Evolutionary conservation across 352 stramenopile genomes (phyloP), one percentile per base, ranked within the genome.

Genomic region (Globisporangium cederbergense): DNA sequence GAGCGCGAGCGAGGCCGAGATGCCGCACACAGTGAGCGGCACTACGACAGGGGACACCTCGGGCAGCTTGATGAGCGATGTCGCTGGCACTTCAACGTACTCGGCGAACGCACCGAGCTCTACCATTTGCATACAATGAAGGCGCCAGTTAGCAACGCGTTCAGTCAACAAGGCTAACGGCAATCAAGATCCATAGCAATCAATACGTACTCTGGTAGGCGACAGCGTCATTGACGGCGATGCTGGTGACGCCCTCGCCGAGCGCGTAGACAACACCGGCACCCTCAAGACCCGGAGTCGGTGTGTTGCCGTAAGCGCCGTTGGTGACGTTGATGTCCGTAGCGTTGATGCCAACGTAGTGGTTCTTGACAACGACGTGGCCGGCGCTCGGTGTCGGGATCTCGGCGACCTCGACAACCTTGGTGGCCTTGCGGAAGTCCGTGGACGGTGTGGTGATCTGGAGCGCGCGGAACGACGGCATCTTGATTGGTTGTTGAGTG

Each of bases 321-420:
- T 84, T 83, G 50, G 80, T 89, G 47, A 86, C 70, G 60, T 82
- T 84, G 62, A 89, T 76, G 69, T 84, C 76, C 28, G 78, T 81
- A 20, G 74, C 75, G 57, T 87, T 87, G 66, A 87, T 86, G 22
- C 75, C 77, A 40, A 79, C 69, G 65, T 74, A 86, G 69, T 82
- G 76, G 69, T 77, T 83, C 69, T 79, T 62, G 10, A 84, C 72
- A 11, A 84, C 67, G 40, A 82, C 67, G 6, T 62, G 59, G 28
- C 73, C 72, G 10, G 63, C 38, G 50, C 25, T 40, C 34, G 72
- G 66, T 1, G 14, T 76, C 2, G 72, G 75, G 6, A 79, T 22
- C 28, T 74, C 62, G 2, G 51, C 4, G 18, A 68, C 54, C 20
- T 78, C 66, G 2, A 81, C 65, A 40, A 79, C 13, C n/a, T 51